Evolutionary conservation across 2,329 filamentous ascomycete genomes (phyloP), one percentile per base, ranked within the genome.

Genomic region (Lachnellula subtilissima): DNA sequence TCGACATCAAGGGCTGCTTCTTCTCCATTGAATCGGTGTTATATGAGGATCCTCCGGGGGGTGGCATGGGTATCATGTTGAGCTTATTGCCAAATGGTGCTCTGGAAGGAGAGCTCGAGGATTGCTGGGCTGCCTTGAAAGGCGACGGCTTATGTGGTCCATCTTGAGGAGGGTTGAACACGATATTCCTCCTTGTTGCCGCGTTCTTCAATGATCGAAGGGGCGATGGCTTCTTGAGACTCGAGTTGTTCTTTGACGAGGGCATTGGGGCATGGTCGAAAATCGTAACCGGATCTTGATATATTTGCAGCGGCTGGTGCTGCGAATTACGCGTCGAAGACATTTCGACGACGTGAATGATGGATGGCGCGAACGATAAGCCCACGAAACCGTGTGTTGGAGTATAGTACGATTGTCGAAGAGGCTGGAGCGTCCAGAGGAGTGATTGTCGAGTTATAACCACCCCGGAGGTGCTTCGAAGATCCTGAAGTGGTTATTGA

Each of bases 21-120:
- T 91, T 91, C 66, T 82, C 76, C 54, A 86, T 81, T 28, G 85
- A 88, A 71, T 89, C 87, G 37, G 86, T 88, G 37, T 73, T 73
- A 65, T 80, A 79, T 19, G 71, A 70, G 55, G 78, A 74, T 59
- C 75, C 75, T 53, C 74, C 71, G 2, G 88, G 87, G 35, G 86
- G 87, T 49, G 84, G 81, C 75, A 91, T 86, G 43, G 80, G 75
- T 58, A 88, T 76, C 64, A 84, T 80, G 68, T 87, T 86, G 61
- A 94, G 76, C 66, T 82, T 83, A 68, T 78, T 84, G 71, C 78
- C 78, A 65, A 77, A 79, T n/a, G 86, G 80, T 61, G 80, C 82
- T 65, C 79, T 80, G 60, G 78, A 78, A 40, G 79, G 85, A 48
- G 86, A 84, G 59, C 81, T 80, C 55, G 78, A 80, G 43, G 74